Percentiles rank a stretch among this genome's conserved stretches.
phyloP scores from a whole-genome alignment of 2,329 filamentous ascomycete species.

The Apiospora aurea region DNA sequence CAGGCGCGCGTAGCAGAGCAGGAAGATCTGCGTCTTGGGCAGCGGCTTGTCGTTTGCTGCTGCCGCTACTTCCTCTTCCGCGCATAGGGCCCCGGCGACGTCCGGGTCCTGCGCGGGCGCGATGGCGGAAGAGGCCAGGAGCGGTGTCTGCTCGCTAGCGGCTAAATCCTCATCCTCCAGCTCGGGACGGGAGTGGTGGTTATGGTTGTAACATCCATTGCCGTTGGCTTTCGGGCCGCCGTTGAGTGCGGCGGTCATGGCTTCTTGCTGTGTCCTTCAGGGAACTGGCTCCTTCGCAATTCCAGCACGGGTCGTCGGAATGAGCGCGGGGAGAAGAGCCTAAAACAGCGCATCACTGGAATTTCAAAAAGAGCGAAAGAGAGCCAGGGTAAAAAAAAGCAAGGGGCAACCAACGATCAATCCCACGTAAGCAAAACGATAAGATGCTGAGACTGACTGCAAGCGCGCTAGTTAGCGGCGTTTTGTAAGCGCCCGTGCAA shows the following conservation, averaged over 20 bases:
- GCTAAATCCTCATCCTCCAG: not conserved
- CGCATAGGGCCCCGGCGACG: slow-evolving; percentile 26
- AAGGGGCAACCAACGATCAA: slow-evolving; percentile 1
- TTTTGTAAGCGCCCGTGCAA: not conserved
- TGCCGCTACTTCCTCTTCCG: not conserved
- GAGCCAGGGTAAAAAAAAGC: not conserved
- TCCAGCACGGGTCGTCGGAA: not conserved
- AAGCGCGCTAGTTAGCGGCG: not conserved
- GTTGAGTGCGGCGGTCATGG: slow-evolving; percentile 13
- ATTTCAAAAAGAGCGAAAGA: not conserved
- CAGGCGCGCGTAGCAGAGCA: slow-evolving; percentile 76
- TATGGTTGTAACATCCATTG: not conserved
- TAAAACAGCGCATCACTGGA: not conserved
- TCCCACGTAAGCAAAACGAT: slow-evolving; percentile 17
- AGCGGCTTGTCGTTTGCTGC: slow-evolving; percentile 53
- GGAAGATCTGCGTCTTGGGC: slow-evolving; percentile 69
- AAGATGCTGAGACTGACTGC: not conserved
- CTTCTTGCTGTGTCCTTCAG: not conserved
- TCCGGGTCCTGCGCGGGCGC: slow-evolving; percentile 31
- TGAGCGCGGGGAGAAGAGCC: not conserved
- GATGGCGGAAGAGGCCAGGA: slow-evolving; percentile 36
- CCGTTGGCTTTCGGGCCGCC: slow-evolving; percentile 16
- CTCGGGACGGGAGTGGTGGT: not conserved
- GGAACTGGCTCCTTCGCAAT: not conserved
- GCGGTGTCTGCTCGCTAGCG: slow-evolving; percentile 41